phyloP scores from a whole-genome alignment of 2,329 filamentous ascomycete species.

The Aspergillus arachidicola region DNA sequence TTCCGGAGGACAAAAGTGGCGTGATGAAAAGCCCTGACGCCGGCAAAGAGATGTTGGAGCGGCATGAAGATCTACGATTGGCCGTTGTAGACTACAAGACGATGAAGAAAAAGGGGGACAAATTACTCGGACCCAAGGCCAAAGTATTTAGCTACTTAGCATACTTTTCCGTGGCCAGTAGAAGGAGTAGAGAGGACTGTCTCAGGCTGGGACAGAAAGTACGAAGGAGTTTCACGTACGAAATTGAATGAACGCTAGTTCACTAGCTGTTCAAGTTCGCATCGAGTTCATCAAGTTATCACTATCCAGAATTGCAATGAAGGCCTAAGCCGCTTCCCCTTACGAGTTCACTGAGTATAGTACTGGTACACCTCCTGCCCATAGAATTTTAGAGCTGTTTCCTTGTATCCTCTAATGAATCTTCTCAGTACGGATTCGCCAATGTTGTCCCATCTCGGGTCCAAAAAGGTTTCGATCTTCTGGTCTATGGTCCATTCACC shows the following conservation, averaged over 20 bases:
- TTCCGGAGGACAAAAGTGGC: slow-evolving; percentile 2
- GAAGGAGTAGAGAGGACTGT: slow-evolving; percentile 5
- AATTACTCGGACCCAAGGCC: slow-evolving; percentile 5
- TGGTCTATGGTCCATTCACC: neutral
- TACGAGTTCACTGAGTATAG: neutral
- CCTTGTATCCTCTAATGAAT: neutral
- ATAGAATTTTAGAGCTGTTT: neutral
- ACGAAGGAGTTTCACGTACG: slow-evolving; percentile 7
- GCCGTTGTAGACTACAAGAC: neutral
- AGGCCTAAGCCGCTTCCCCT: neutral
- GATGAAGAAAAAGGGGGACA: slow-evolving; percentile 8
- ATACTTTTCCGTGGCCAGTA: slow-evolving; percentile 1
- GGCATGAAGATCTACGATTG: neutral
- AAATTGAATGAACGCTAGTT: slow-evolving; percentile 5
- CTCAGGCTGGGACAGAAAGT: slow-evolving; percentile 3
- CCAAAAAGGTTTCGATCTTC: neutral
- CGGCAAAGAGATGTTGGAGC: slow-evolving; percentile 2
- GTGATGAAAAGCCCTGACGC: slow-evolving; percentile 5
- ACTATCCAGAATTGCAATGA: neutral
- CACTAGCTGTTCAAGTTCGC: neutral
- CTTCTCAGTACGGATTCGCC: neutral
- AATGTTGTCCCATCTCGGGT: neutral
- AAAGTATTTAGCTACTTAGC: slow-evolving; percentile 6
- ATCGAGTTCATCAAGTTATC: neutral
- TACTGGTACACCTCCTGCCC: neutral